Base-by-base conservation (phyloP, 176 grass and related monocot species). In the Eremochloa ophiuroides region DNA sequence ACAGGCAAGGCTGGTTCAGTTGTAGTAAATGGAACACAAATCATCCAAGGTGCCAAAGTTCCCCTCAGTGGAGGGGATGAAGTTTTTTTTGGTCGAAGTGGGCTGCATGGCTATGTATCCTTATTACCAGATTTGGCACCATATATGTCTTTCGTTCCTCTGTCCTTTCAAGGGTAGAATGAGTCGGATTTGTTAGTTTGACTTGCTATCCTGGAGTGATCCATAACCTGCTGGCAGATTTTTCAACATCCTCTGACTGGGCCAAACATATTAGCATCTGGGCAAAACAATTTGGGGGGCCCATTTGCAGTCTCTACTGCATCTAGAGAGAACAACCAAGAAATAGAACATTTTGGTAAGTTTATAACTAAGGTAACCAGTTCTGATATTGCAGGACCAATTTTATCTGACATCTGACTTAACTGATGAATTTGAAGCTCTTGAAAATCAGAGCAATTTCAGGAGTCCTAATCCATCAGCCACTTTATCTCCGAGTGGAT, bases 101-200 rank as follows among this genome's bases (percentile, higher is more conserved):
- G 26, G 39, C 84, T 76, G 31, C 69, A 87, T 90, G 72, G 85
- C 47, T 97, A 89, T 85, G 94, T 97, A 97, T 97, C 89, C 89
- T 90, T 88, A 68, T 76, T 71, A 55, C 58, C 38, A 48, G 41
- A 37, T 79, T 75, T 42, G 80, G 29, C 53, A 69, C 8, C 6
- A 58, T 58, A 4, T 33, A 80, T 59, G 27, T 83, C 20, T 64
- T 71, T 68, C 74, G 34, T 66, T 62, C 46, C 9, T 62, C 66
- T 81, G 17, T 38, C 7, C 22, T 65, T 53, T 42, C 34, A 47
- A 51, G 74, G 41, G 59, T 42, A 75, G 25, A 83, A 86, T 27
- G 46, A 59, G 22, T 11, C 34, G 71, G 44, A 30, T 77, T 81
- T 50, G 56, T 69, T 77, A 25, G 18, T 43, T 84, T 68, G 25